Evolutionary conservation across 2,329 filamentous ascomycete species (phyloP), one percentile per base, ranked within the genome.

Genomic region (Fusarium xyrophilum): DNA sequence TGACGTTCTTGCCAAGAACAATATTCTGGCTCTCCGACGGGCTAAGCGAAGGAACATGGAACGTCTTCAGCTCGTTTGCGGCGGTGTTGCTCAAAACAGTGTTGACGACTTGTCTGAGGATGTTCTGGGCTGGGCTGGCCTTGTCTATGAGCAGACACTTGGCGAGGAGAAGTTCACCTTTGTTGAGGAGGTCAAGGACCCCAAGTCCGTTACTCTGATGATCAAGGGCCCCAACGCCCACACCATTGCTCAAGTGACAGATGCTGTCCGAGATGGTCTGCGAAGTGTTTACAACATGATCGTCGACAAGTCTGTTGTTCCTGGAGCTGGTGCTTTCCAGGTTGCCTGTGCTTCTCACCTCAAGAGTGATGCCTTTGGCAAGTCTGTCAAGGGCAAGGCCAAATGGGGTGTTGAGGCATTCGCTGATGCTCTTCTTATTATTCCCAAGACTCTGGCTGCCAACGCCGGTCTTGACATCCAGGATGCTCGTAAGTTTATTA

Each of bases 21-120:
- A 94, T 72, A 99, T 99, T 74, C 88, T 98, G 70, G 96, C 96
- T 55, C 88, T 99, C 67, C 89, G 96, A 75, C 88, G 96, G 79
- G 96, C 96, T 40, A 99, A 99, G 90, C 88, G 96, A 80, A 91
- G 96, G 78, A 99, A 99, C 84, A 99, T 99, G 96, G 96, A 99
- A 85, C 89, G 96, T 75, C 84, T 99, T 71, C 96, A 99, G 82
- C 88, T 99, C 69, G 88, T 98, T 65, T 97, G 94, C 77, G 96
- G 96, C 60, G 96, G 96, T 76, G 84, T 86, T 55, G 90, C 96
- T 56, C 95, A 97, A 81, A 99, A 99, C 87, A 97, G 93, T 74
- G 95, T 97, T 8, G 96, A 99, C 40, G 96, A 98, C 75, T 82
- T 99, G 66, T 89, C 90, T 7, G 91, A 93, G 4, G 93, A 97